Evolutionary conservation across 257 asterid species (phyloP).

Genomic region (Gentiana dahurica): DNA sequence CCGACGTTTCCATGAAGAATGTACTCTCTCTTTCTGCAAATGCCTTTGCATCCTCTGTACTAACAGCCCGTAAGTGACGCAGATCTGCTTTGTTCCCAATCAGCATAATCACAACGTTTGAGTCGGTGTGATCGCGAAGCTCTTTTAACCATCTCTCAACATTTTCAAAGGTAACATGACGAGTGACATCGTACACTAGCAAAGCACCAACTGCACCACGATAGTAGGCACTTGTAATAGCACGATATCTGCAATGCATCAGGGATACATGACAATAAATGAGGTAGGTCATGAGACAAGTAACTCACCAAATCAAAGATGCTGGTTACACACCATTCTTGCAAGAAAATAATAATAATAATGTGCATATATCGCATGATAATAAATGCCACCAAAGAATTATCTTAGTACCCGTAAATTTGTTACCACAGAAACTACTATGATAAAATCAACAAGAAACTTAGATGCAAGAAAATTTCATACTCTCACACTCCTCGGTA

Average conservation of each 20-base stretch:
- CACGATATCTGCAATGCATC: constrained; percentile 41
- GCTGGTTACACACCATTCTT: neutral
- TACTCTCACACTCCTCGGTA: no score
- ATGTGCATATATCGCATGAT: neutral
- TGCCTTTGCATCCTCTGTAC: constrained; percentile 51
- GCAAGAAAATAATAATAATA: neutral
- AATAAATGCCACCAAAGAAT: neutral
- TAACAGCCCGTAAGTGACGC: constrained; percentile 61
- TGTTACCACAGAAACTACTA: no score
- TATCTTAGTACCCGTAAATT: no score
- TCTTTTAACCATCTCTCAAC: constrained; percentile 75
- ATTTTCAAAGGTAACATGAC: constrained; percentile 64
- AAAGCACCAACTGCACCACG: constrained; percentile 37
- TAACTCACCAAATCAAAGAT: neutral
- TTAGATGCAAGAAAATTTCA: no score
- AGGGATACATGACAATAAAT: constrained; percentile 2
- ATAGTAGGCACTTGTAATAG: constrained; percentile 72
- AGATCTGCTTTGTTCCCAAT: constrained; percentile 65
- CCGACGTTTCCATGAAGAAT: constrained; percentile 66
- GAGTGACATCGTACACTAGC: constrained; percentile 46
- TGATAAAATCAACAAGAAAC: no score
- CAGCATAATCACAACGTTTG: constrained; percentile 59
- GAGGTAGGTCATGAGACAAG: neutral
- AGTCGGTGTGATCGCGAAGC: constrained; percentile 60
- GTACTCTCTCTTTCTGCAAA: constrained; percentile 54